phyloP scores from a whole-genome alignment of 805 yeast species.

The Schizosaccharomyces pombe region DNA sequence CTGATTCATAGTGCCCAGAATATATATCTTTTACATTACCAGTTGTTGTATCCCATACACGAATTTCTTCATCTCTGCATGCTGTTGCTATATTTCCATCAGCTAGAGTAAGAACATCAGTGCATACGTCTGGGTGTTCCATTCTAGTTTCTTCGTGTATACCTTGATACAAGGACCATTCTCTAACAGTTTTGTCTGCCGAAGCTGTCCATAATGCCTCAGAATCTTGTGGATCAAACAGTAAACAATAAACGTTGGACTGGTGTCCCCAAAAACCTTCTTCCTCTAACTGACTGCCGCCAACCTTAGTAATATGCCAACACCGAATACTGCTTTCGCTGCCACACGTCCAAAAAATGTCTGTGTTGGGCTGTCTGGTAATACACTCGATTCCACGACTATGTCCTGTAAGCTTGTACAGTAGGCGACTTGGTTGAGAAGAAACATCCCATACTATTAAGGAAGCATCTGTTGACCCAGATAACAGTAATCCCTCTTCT shows the following conservation, averaged over 20 bases:
- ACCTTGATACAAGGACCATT: neutral
- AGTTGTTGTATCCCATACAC: neutral
- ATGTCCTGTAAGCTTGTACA: neutral
- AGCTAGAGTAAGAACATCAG: neutral
- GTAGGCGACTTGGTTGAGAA: neutral
- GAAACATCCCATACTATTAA: neutral
- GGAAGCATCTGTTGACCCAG: neutral
- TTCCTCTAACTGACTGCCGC: neutral
- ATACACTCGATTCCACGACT: neutral
- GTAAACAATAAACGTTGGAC: neutral
- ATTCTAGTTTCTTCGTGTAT: neutral
- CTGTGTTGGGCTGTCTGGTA: neutral
- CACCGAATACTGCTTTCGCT: neutral
- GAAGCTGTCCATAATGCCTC: conserved; percentile 1
- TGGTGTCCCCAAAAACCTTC: neutral
- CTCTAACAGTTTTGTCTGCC: neutral
- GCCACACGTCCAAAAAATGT: neutral
- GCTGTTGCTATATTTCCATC: neutral
- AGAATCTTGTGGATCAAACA: neutral
- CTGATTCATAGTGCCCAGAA: neutral
- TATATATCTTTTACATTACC: neutral
- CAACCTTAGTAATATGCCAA: neutral
- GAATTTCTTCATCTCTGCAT: neutral
- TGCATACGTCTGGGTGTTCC: neutral
- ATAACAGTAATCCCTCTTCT: neutral